Evolutionary conservation across 202 grass and related monocot species (phyloP), one percentile per base, ranked within the genome.

Genomic region (Schoenoplectus triqueter): DNA sequence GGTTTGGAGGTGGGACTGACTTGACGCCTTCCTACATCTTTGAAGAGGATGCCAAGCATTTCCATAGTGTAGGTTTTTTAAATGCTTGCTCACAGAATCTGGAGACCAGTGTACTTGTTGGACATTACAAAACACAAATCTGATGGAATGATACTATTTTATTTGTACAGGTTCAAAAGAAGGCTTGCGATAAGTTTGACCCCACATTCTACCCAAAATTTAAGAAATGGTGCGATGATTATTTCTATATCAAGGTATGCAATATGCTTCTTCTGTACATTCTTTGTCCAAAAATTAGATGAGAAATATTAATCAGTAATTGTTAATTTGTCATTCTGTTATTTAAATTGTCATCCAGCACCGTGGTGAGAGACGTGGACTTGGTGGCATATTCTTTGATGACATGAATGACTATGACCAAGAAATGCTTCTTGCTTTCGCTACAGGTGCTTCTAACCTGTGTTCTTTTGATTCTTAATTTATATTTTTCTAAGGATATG

Each of bases 221-320:
- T 86, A 99, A 99, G 82, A 99, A 99, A 80, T 99, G 96, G 96
- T 99, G 96, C 39, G 96, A 99, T 87, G 96, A 99, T 89, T 99
- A 99, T 91, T 99, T 99, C 86, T 91, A 88, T 83, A 92, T 99
- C 51, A 99, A 99, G 96, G 96, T 99, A 91, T 62, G 55, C 22
- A 55, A 69, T 17, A 66, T 66, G 52, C 68, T 82, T 67, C n/a
- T 2, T 80, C 62, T 44, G 67, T 22, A 15, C 62, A 22, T n/a
- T 66, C 17, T 14, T 67, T 52, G 40, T 22, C 39, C 44, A 20
- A 66, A 66, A 64, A 22, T 51, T 17, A 42, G 6, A 82, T 52
- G 52, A 48, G 45, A 11, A 61, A 52, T 61, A 10, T 60, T 78
- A 42, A 15, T 78, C 61, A 79, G 52, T 61, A 59, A 59, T 45